A percentile compares a stretch with the other conserved stretches of the same genome.
Conservation (phyloP, 495 filamentous ascomycete species). For the Tetracladium marchalianum region DNA sequence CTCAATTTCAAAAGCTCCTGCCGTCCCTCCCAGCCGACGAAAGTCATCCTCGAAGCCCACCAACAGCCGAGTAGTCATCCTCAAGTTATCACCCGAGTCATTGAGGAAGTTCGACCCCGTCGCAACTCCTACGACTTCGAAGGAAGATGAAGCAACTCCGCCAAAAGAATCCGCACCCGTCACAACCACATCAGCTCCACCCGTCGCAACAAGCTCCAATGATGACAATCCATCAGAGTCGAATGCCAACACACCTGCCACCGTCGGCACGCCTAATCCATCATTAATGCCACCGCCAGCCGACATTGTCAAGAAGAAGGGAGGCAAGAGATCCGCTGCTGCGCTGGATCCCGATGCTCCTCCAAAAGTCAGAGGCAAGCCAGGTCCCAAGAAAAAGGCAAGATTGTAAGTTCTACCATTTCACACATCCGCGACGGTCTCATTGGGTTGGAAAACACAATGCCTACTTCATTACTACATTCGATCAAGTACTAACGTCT, state of each 20-base stretch:
- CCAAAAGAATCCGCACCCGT: background rate
- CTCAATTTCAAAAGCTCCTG: constrained; percentile 15
- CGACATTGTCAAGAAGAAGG: constrained; percentile 51
- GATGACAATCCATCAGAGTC: constrained; percentile 41
- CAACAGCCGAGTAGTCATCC: constrained; percentile 33
- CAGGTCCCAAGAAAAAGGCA: constrained; percentile 91
- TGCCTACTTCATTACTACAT: background rate
- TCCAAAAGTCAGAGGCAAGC: constrained; percentile 65
- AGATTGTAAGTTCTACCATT: constrained; percentile 62
- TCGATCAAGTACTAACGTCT: constrained; percentile 7
- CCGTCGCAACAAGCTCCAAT: constrained; percentile 28
- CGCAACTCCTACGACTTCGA: constrained; percentile 32
- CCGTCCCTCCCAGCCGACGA: constrained; percentile 11
- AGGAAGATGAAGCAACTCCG: constrained; percentile 9
- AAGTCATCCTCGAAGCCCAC: constrained; percentile 25
- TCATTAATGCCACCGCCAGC: constrained; percentile 40
- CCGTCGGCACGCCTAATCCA: constrained; percentile 44
- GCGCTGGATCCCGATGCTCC: constrained; percentile 45
- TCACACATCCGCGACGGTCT: background rate
- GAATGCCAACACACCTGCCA: constrained; percentile 38
- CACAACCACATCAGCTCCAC: constrained; percentile 3
- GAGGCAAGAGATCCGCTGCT: constrained; percentile 42
- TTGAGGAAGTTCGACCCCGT: constrained; percentile 38
- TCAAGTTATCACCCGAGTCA: constrained; percentile 40
- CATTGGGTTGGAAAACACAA: background rate